phyloP scores from a whole-genome alignment of 805 yeast genomes.

The Ogataea degrootiae region DNA sequence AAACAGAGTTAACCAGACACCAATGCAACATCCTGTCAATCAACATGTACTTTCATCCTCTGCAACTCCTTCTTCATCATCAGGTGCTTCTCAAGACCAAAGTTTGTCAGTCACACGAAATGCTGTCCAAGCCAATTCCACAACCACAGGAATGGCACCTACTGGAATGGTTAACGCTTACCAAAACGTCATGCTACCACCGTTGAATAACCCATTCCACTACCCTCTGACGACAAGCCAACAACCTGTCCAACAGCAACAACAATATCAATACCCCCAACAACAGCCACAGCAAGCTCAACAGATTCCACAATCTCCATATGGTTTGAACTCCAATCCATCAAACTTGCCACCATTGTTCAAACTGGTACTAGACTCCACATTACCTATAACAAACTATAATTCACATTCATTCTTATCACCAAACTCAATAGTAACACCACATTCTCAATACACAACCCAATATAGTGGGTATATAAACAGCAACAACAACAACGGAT shows the following conservation, averaged over 20 bases:
- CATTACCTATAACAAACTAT: constrained; percentile 19
- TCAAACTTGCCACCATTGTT: constrained; percentile 21
- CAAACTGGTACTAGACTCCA: constrained; percentile 23
- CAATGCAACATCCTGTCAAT: neutral
- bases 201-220: constrained; percentile 12
- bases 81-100: neutral
- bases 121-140: neutral
- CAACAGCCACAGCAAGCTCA: constrained; percentile 5
- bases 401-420: constrained; percentile 1
- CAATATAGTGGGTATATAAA: neutral
- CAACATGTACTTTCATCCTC: neutral
- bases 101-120: neutral
- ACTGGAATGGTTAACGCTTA: neutral
- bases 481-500: neutral
- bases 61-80: neutral
- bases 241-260: constrained; percentile 1
- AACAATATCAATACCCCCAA: constrained; percentile 1
- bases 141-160: neutral
- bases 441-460: neutral
- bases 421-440: neutral
- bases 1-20: constrained; percentile 8
- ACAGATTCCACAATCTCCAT: constrained; percentile 1
- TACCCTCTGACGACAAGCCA: constrained; percentile 2
- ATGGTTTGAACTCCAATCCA: constrained; percentile 1
- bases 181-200: constrained; percentile 16